Evolutionary conservation across 2,329 filamentous ascomycete species (phyloP), one percentile per base, ranked within the genome.

Genomic region (Cladophialophora carrionii): DNA sequence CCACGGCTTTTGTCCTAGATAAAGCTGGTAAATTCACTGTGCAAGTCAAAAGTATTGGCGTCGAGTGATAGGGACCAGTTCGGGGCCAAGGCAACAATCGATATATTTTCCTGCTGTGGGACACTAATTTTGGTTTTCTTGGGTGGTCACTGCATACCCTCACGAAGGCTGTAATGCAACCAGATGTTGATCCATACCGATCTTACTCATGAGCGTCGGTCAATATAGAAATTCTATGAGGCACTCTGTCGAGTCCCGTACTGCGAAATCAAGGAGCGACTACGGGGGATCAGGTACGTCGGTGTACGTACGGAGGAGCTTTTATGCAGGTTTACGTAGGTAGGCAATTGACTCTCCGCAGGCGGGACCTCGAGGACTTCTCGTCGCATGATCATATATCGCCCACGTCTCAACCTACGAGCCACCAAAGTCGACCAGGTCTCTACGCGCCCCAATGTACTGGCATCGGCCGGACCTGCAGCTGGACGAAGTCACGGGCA

Each of bases 271-370:
- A 6, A 29, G 26, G 26, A 29, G 26, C 3, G 3, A 29, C 1
- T 41, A 41, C 37, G 17, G 37, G 2, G 17, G 37, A 41, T 14
- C 37, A 41, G 5, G 14, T 17, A 17, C 34, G 3, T 6, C 4
- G 3, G 12, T 41, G 34, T 6, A 17, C 2, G 4, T 51, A 51
- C 48, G 48, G 48, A 24, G 48, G 7, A 51, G 48, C 10, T 26
- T 43, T 43, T n/a, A n/a, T 14, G n/a, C 17, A 43, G 17, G 7
- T 17, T 43, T 20, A 14, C 37, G 37, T 3, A n/a, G 37, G 17
- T 41, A 41, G 10, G 48, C 24, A 29, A 52, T 24, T 52, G 52
- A 24, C 32, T 34, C 24, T 34, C 52, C 52, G 52, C 52, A 54
- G 29, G 52, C 29, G 52, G 52, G 52, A 32, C 24, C 24, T 34